These are phyloP conservation scores for Graphilbum fragrans DNA, from an alignment of 2,329 filamentous ascomycete genomes.

Conservation along the genomic window DNA sequence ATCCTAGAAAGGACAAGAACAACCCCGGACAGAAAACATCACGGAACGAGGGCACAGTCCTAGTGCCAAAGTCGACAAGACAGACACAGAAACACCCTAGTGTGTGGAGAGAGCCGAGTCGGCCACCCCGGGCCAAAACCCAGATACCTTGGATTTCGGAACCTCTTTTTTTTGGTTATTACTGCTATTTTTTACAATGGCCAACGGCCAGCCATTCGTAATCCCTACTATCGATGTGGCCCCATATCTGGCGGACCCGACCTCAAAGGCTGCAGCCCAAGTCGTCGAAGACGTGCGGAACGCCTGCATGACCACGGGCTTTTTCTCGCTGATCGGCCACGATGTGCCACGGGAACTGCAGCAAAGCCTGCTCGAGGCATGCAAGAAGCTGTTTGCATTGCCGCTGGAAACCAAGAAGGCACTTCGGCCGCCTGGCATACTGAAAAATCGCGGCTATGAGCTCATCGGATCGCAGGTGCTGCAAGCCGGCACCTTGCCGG, in stretches of 20 bases:
- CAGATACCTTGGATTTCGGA: too few relatives aligned
- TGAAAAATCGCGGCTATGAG: constrained; percentile 35
- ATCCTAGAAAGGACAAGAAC: too few relatives aligned
- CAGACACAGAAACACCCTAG: too few relatives aligned
- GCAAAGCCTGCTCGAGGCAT: constrained; percentile 12
- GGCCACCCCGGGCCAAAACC: too few relatives aligned
- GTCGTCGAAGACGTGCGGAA: constrained; percentile 18
- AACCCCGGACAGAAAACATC: too few relatives aligned
- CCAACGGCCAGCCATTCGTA: background rate
- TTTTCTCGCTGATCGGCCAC: constrained; percentile 18
- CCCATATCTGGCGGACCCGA: constrained; percentile 18
- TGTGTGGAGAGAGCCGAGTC: too few relatives aligned
- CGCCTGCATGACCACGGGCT: constrained; percentile 19
- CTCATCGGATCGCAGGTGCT: constrained; percentile 30
- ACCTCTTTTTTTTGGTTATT: too few relatives aligned
- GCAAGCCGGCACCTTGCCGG: constrained; percentile 29
- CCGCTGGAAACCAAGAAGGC: constrained; percentile 30
- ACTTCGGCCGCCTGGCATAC: constrained; percentile 15
- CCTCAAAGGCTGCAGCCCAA: constrained; percentile 14
- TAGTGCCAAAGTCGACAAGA: too few relatives aligned
- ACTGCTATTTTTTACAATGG: too few relatives aligned
- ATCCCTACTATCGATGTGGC: constrained; percentile 22
- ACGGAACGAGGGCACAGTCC: too few relatives aligned
- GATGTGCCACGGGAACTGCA: constrained; percentile 12
- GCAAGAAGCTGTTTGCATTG: constrained; percentile 35